Conservation (phyloP, 108 stramenopile genomes). For the Phaeodactylum tricornutum region DNA sequence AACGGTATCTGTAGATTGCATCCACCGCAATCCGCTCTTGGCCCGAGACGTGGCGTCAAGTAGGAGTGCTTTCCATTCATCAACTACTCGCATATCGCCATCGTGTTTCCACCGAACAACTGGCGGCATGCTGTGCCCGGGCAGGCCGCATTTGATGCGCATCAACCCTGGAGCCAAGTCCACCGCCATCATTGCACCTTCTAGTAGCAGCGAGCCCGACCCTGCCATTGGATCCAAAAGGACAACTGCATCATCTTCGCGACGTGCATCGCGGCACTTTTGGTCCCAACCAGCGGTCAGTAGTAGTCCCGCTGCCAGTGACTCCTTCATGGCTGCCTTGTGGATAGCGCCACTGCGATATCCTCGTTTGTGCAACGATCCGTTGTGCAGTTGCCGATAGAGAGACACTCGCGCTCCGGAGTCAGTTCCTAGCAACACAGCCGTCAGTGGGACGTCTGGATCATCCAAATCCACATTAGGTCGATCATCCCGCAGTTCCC, state of each 20-base stretch:
- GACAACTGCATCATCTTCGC: constrained; percentile 3
- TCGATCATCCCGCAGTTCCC: constrained; percentile 51
- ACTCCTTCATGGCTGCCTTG: constrained; percentile 67
- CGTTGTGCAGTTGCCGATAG: constrained; percentile 48
- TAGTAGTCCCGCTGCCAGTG: constrained; percentile 66
- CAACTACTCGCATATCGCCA: constrained; percentile 4
- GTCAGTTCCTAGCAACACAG: constrained; percentile 29
- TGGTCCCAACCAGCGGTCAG: constrained; percentile 55
- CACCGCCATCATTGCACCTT: constrained; percentile 68
- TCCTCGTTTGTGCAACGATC: constrained; percentile 19
- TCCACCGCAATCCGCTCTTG: constrained; percentile 39
- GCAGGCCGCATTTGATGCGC: constrained; percentile 42
- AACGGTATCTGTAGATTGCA: constrained; percentile 9
- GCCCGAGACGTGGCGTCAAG: constrained; percentile 46
- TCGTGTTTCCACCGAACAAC: constrained; percentile 58
- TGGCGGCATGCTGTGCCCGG: constrained; percentile 45
- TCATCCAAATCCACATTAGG: constrained; percentile 61
- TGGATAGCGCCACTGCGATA: constrained; percentile 11
- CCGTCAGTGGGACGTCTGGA: constrained; percentile 70
- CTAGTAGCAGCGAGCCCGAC: constrained; percentile 57
- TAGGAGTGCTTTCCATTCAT: constrained; percentile 52
- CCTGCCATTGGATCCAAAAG: constrained; percentile 81
- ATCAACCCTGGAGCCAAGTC: constrained; percentile 70
- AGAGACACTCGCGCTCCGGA: constrained; percentile 15
- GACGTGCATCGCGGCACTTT: constrained; percentile 8